Conservation (phyloP, 805 yeast genomes). For the Lipomyces starkeyi region DNA sequence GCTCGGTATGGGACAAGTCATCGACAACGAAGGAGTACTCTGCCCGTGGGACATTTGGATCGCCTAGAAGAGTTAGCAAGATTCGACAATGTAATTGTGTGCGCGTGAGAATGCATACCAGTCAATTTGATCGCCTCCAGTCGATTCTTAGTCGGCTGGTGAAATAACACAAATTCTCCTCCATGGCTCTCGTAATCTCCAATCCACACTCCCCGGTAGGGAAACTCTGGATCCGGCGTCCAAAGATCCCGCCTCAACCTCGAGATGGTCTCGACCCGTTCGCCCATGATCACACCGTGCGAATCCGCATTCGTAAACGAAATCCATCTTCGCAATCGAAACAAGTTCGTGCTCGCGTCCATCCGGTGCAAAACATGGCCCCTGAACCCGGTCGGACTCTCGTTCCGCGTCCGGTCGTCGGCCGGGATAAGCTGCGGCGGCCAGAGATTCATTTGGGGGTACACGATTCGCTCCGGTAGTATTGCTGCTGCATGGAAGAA, state of each 20-base stretch:
- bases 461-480: slow-evolving; percentile 34
- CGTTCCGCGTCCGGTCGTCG: slow-evolving; percentile 38
- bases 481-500: slow-evolving; percentile 37
- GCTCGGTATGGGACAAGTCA: slow-evolving; percentile 35
- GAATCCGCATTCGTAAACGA: slow-evolving; percentile 18
- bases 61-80: slow-evolving; percentile 15
- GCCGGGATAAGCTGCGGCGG: slow-evolving; percentile 40
- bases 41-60: slow-evolving; percentile 41
- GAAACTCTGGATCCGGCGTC: slow-evolving; percentile 22
- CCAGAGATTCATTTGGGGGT: slow-evolving; percentile 41
- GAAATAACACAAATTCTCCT: slow-evolving; percentile 39
- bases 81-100: background rate
- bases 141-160: slow-evolving; percentile 39
- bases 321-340: slow-evolving; percentile 36
- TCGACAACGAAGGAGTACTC: slow-evolving; percentile 41
- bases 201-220: slow-evolving; percentile 44
- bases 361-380: slow-evolving; percentile 33
- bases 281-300: slow-evolving; percentile 32
- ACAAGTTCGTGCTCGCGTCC: slow-evolving; percentile 32
- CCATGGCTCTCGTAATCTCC: slow-evolving; percentile 37
- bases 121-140: slow-evolving; percentile 44
- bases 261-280: slow-evolving; percentile 39
- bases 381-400: slow-evolving; percentile 36
- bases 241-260: slow-evolving; percentile 31
- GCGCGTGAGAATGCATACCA: background rate